These are phyloP conservation scores for Tylopilus intermedius DNA, from an alignment of 768 basidiomycete species.

Conservation along the genomic window DNA sequence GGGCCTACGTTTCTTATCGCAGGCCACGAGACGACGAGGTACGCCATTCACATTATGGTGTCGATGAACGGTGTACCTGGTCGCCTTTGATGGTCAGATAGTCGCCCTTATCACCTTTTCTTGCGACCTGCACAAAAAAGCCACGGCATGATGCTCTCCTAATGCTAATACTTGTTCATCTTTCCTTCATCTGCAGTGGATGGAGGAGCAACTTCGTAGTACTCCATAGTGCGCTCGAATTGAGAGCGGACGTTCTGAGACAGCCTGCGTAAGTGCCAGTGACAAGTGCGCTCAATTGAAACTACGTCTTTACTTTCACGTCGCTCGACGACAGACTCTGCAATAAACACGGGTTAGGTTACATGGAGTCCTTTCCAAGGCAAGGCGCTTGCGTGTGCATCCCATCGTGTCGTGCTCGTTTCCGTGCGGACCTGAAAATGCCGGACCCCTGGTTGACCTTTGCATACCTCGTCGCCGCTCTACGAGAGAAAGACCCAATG, in stretches of 20 bases:
- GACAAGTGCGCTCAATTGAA: no score
- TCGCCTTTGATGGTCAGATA: constrained; percentile 95
- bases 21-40: no score
- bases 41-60: no score
- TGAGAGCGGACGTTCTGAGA: constrained; percentile 76
- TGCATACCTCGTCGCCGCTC: constrained; percentile 23
- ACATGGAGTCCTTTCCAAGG: no score
- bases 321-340: no score
- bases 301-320: no score
- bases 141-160: constrained; percentile 74
- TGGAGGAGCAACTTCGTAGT: constrained; percentile 72
- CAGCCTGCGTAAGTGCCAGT: constrained; percentile 71
- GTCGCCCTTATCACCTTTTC: constrained; percentile 82
- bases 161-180: constrained; percentile 58
- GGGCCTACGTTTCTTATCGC: no score
- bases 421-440: constrained; percentile 42
- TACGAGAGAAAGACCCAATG: constrained; percentile 27
- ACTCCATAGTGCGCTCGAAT: constrained; percentile 87
- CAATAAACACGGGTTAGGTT: no score
- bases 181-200: constrained; percentile 65
- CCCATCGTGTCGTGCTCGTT: no score
- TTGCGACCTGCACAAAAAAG: constrained; percentile 91
- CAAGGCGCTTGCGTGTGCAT: no score
- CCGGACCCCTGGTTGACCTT: constrained; percentile 16
- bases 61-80: constrained; percentile 46